A percentile compares a stretch with the other conserved stretches of the same genome.
Conservation (phyloP, 441 rosid genomes). For the Gossypium davidsonii region DNA sequence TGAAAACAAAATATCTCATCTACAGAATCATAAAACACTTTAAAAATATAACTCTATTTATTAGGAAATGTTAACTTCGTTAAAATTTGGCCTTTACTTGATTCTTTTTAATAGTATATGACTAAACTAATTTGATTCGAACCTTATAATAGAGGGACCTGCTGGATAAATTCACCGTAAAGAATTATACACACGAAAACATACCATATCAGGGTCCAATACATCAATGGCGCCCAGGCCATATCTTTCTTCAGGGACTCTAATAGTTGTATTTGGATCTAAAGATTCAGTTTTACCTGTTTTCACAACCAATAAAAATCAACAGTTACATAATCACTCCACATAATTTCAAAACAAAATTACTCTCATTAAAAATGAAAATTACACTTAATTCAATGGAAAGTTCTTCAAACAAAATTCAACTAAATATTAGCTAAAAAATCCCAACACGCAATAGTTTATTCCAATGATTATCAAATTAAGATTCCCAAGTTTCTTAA, state of each 20-base stretch:
- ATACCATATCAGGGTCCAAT: slow-evolving; percentile 93
- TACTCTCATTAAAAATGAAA: background rate
- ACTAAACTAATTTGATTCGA: too few relatives aligned
- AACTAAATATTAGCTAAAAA: background rate
- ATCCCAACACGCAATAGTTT: background rate
- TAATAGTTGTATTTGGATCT: slow-evolving; percentile 50
- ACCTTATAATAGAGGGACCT: too few relatives aligned
- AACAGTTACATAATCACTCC: background rate
- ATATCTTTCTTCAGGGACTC: slow-evolving; percentile 84
- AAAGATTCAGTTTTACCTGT: slow-evolving; percentile 72
- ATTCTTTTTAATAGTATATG: too few relatives aligned
- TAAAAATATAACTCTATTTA: too few relatives aligned
- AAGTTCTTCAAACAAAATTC: background rate
- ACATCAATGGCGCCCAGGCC: slow-evolving; percentile 84
- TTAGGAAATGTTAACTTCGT: too few relatives aligned
- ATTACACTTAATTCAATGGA: background rate
- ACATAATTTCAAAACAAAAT: background rate
- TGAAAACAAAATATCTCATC: too few relatives aligned
- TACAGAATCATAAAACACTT: too few relatives aligned
- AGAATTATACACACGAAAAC: too few relatives aligned
- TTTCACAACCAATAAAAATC: slow-evolving; percentile 6
- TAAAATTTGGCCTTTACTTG: too few relatives aligned
- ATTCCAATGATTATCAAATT: background rate
- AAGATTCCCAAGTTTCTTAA: background rate
- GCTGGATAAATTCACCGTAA: too few relatives aligned